phyloP scores from a whole-genome alignment of 352 stramenopile species.

The Phytophthora fragariae region DNA sequence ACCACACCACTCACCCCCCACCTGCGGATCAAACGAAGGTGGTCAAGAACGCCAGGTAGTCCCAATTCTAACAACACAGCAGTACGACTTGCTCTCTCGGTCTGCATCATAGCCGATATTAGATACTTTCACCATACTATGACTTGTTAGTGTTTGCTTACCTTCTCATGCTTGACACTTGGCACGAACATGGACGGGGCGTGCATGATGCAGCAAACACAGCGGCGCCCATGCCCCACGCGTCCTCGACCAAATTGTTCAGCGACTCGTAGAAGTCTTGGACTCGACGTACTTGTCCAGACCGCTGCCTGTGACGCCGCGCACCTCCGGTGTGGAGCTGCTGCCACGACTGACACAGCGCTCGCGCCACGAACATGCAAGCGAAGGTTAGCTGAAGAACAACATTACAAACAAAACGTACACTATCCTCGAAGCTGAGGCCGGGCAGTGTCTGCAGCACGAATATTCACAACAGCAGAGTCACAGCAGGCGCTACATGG shows the following conservation, averaged over 20 bases:
- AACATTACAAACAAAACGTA: neutral
- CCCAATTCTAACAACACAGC: neutral
- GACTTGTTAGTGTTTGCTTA: neutral
- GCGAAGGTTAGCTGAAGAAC: neutral
- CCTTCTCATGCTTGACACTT: neutral
- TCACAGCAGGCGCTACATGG: neutral
- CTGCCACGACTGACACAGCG: neutral
- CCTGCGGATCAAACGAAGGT: conserved; percentile 21
- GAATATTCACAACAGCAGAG: neutral
- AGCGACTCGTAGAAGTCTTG: neutral
- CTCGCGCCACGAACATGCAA: neutral
- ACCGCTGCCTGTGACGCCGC: neutral
- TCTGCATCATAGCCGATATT: neutral
- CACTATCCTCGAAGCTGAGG: neutral
- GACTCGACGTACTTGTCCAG: neutral
- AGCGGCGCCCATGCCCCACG: neutral
- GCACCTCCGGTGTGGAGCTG: neutral
- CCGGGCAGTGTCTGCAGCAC: neutral
- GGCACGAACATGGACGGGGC: neutral
- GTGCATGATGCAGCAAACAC: neutral
- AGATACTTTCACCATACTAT: neutral
- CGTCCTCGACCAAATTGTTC: neutral
- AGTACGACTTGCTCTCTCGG: neutral
- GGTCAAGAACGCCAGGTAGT: neutral
- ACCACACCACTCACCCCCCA: neutral